Percentiles rank a stretch among this genome's conserved stretches.
phyloP scores from a whole-genome alignment of 2,329 filamentous ascomycete genomes.

The Fusarium succisae region DNA sequence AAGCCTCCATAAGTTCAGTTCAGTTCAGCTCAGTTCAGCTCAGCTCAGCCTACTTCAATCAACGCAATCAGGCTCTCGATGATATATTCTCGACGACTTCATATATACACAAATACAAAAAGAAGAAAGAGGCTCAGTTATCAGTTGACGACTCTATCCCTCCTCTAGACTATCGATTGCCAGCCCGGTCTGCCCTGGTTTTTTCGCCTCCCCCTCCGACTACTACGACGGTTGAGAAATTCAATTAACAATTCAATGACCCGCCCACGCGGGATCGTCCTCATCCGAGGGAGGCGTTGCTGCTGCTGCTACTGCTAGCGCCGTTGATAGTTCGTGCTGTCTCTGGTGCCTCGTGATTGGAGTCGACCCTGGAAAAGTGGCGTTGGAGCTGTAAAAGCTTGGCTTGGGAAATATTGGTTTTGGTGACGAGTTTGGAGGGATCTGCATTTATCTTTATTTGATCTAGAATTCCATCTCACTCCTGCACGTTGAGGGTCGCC shows the following conservation, averaged over 20 bases:
- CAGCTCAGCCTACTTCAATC: neutral
- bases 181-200: conserved; percentile 6
- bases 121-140: neutral
- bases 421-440: neutral
- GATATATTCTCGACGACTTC: neutral
- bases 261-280: conserved; percentile 18
- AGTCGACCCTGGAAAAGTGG: conserved; percentile 24
- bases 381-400: conserved; percentile 27
- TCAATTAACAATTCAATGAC: conserved; percentile 24
- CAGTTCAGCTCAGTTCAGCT: neutral
- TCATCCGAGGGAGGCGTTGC: conserved; percentile 16
- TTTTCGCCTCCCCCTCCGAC: conserved; percentile 9
- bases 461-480: conserved; percentile 16
- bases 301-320: conserved; percentile 9
- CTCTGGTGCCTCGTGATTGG: conserved; percentile 30
- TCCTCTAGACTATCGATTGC: conserved; percentile 22
- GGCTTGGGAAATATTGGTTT: conserved; percentile 19
- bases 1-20: conserved; percentile 9
- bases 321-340: conserved; percentile 33
- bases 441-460: neutral
- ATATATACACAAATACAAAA: neutral
- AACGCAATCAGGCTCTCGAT: neutral
- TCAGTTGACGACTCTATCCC: conserved; percentile 9
- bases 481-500: neutral
- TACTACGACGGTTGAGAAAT: conserved; percentile 6